These are phyloP conservation scores for Xylariaceae sp. DNA, from an alignment of 2,329 filamentous ascomycete species.

Conservation along the genomic window DNA sequence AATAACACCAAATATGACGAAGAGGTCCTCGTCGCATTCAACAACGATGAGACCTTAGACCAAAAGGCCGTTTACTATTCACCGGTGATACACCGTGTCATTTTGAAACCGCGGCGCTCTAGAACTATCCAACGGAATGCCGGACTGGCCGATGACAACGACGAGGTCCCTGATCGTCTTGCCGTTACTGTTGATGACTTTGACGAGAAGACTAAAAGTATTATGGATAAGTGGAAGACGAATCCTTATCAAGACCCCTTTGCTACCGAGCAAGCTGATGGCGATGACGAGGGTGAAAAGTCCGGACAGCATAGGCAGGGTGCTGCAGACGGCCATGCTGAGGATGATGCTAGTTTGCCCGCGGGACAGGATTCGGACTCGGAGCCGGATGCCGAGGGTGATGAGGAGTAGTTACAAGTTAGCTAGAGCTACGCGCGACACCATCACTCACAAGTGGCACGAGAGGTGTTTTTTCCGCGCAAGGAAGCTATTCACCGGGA, in stretches of 20 bases:
- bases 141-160: constrained; percentile 42
- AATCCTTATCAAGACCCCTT: constrained; percentile 39
- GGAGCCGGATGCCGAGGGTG: constrained; percentile 41
- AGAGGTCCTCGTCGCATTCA: constrained; percentile 55
- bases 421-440: constrained; percentile 1
- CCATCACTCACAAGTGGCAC: background rate
- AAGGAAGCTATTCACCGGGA: background rate
- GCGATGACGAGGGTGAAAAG: constrained; percentile 22
- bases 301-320: constrained; percentile 19
- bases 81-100: constrained; percentile 59
- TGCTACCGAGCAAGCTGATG: constrained; percentile 31
- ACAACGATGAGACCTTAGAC: constrained; percentile 43
- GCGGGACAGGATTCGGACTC: constrained; percentile 21
- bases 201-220: constrained; percentile 45
- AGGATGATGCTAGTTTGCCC: constrained; percentile 14
- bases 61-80: constrained; percentile 62
- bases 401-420: constrained; percentile 38
- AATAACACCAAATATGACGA: constrained; percentile 57
- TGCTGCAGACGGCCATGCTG: constrained; percentile 14
- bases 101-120: constrained; percentile 56
- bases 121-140: constrained; percentile 56
- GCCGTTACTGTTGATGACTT: constrained; percentile 52
- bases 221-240: constrained; percentile 48
- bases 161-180: constrained; percentile 50
- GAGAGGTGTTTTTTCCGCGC: background rate